Evolutionary conservation across 495 filamentous ascomycete genomes (phyloP), one percentile per base, ranked within the genome.

Genomic region (Aspergillus sclerotiicarbonarius): DNA sequence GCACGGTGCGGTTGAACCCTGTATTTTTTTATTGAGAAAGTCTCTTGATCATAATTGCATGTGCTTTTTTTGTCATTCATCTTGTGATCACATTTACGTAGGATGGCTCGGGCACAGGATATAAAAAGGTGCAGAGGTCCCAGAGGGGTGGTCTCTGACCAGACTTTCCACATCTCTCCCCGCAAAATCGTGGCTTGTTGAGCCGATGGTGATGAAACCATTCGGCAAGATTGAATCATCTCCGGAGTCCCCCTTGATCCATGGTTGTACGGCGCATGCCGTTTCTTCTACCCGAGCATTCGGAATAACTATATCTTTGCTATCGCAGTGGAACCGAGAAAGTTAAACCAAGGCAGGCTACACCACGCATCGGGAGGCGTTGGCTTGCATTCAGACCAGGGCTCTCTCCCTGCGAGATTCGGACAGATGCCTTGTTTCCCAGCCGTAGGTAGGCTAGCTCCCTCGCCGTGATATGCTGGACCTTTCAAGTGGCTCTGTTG

Each of bases 211-310:
- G 70, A 75, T 75, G 69, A 71, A 66, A 73, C 51, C 35, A 66
- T 61, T 69, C 65, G 71, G 71, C 69, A 72, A 73, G 64, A 65
- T 59, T 70, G 67, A 67, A 53, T 45, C 68, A 68, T 68, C 46
- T 21, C 50, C 25, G 20, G 33, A 59, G 31, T 53, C 46, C 41
- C 52, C 53, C 25, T 50, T 21, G 62, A 62, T 65, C 70, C 70
- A 73, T 63, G 68, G 66, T 71, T 57, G 60, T 6, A 32, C 47
- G 12, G 9, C 29, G 29, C 47, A 29, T 32, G 25, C 47, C 47
- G 47, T 10, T 10, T 16, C 35, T 10, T 5, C 31, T 61, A 39
- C 67, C 67, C 62, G 25, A 35, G 62, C 58, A 55, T 52, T 67
- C 55, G 63, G 60, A 39, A 32, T 19, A 56, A 56, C 41, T 32